phyloP scores from a whole-genome alignment of 2,329 filamentous ascomycete species.

The Verticillium nonalfalfae region DNA sequence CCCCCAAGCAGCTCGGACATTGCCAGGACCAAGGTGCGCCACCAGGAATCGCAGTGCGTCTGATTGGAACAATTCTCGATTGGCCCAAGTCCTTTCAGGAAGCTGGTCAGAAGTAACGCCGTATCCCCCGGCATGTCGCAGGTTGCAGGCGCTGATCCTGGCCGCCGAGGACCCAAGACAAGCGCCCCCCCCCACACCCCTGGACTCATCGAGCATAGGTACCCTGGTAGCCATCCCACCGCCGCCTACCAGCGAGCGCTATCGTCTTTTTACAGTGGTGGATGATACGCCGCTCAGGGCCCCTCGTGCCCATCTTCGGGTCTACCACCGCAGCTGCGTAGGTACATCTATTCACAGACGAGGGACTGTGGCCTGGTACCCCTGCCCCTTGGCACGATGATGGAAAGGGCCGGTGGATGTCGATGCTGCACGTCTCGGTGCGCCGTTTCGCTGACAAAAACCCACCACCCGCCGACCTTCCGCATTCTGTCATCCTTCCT shows the following conservation, averaged over 20 bases:
- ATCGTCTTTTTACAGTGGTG: neutral
- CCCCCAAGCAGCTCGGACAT: neutral
- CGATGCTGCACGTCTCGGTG: neutral
- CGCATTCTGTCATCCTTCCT: neutral
- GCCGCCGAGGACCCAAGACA: neutral
- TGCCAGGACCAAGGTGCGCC: neutral
- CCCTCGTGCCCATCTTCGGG: too few relatives aligned
- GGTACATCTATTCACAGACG: neutral
- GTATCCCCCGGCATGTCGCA: neutral
- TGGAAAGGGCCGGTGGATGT: neutral
- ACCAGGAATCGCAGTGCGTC: neutral
- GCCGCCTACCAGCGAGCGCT: too few relatives aligned
- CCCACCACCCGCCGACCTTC: conserved; percentile 2
- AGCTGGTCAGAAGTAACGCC: neutral
- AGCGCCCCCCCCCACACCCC: neutral
- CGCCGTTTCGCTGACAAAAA: conserved; percentile 2
- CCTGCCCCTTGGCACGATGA: neutral
- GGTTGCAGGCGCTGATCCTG: neutral
- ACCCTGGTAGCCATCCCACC: too few relatives aligned
- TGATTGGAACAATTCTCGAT: neutral
- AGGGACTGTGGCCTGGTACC: neutral
- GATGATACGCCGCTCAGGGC: neutral
- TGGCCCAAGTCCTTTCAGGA: neutral
- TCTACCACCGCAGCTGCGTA: too few relatives aligned
- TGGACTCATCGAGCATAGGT: neutral